Evolutionary conservation across 2,329 filamentous ascomycete species (phyloP), one percentile per base, ranked within the genome.

Genomic region (Lizonia empirigonia): DNA sequence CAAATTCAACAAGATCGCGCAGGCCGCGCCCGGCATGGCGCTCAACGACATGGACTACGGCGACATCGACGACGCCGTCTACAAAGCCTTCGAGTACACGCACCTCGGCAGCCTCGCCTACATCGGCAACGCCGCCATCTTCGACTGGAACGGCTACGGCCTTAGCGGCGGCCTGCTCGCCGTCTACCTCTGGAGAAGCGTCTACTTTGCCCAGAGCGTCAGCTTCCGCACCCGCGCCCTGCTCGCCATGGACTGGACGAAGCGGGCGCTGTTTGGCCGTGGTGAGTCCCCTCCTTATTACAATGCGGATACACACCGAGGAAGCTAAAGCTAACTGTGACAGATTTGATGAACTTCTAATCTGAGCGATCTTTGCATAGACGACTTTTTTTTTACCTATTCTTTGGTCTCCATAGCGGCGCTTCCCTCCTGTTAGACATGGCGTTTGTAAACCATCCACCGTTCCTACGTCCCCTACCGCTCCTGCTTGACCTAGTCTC

Each of bases 161-260:
- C 76, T 94, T 50, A 85, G 85, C 1, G 94, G 94, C 41, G 94
- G 94, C 0, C 75, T 99, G 36, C 82, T 95, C 81, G 94, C 92
- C 0, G 93, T 97, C 39, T 99, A 99, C 73, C 84, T 96, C 26
- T 99, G 94, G 94, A 81, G 94, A 56, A 92, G 90, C 59, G 88
- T 97, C 12, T 99, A 99, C 76, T 99, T 99, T 78, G 91, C 94
- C 10, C 91, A 99, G 80, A 96, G 91, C 68, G 94, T 99, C 38
- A 97, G 92, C 74, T 82, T 97, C 53, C 81, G 94, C 62, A 99
- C 94, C 20, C 84, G 93, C 56, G 84, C 91, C 59, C 76, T 99
- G 67, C 80, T 99, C 74, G 91, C 91, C 15, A 97, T 99, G 94
- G 94, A 99, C 73, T 99, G 94, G 94, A 87, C 85, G n/a, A 99